Conservation (phyloP, 257 asterid genomes). For the Ballota nigra region DNA sequence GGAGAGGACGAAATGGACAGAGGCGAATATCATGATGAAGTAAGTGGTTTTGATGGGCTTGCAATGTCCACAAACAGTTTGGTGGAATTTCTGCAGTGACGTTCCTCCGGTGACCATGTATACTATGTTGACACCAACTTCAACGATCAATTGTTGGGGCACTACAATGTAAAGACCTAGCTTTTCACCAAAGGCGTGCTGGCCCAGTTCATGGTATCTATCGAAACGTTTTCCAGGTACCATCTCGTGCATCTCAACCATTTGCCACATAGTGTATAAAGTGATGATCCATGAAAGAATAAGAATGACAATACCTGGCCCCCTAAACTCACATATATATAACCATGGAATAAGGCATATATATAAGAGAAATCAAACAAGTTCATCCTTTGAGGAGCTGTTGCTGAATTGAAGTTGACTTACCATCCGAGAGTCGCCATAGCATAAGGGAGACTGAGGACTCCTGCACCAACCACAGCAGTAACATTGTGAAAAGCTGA, state of each 20-base stretch:
- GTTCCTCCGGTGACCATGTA: slow-evolving; percentile 62
- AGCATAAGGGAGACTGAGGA: slow-evolving; percentile 45
- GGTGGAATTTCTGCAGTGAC: slow-evolving; percentile 45
- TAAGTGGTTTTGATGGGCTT: slow-evolving; percentile 38
- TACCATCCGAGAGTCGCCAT: slow-evolving; percentile 53
- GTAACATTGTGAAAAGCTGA: slow-evolving; percentile 53
- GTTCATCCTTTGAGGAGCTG: not conserved
- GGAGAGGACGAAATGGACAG: slow-evolving; percentile 50
- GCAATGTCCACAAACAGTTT: slow-evolving; percentile 28
- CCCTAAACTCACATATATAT: slow-evolving; percentile 31
- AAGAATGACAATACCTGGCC: slow-evolving; percentile 45
- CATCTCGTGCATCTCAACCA: slow-evolving; percentile 74
- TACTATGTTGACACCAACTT: slow-evolving; percentile 50
- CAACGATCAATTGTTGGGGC: slow-evolving; percentile 48
- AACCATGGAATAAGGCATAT: not conserved
- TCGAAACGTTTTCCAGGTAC: slow-evolving; percentile 58
- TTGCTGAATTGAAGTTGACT: not conserved
- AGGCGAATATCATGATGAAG: slow-evolving; percentile 47
- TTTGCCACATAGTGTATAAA: slow-evolving; percentile 57
- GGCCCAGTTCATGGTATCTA: slow-evolving; percentile 62
- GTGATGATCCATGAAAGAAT: slow-evolving; percentile 54
- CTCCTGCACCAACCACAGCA: slow-evolving; percentile 55
- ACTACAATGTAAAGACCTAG: slow-evolving; percentile 45
- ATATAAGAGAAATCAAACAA: not conserved
- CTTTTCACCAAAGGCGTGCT: slow-evolving; percentile 53